Evolutionary conservation across 2,329 filamentous ascomycete species (phyloP).

Genomic region (Falciphora oryzae): DNA sequence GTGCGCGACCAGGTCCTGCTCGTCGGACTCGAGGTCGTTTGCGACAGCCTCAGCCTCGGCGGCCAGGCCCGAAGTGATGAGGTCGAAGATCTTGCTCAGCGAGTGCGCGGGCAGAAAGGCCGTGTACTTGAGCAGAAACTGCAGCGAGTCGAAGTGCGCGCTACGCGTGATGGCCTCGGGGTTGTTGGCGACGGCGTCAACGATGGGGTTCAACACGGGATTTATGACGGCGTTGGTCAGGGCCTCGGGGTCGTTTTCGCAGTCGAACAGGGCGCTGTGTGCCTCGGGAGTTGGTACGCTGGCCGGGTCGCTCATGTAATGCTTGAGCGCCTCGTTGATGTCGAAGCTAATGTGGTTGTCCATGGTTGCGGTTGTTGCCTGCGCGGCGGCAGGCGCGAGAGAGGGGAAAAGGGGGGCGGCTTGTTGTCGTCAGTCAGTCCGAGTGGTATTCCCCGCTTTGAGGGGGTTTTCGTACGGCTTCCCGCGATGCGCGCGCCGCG

Average conservation of each 20-base stretch:
- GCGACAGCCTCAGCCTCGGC: slow-evolving; percentile 81
- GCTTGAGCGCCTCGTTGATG: slow-evolving; percentile 92
- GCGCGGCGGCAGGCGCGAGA: neutral
- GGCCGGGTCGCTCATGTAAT: slow-evolving; percentile 90
- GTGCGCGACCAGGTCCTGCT: slow-evolving; percentile 77
- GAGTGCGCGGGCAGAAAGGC: slow-evolving; percentile 72
- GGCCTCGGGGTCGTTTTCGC: slow-evolving; percentile 84
- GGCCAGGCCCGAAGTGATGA: slow-evolving; percentile 79
- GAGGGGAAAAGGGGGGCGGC: neutral
- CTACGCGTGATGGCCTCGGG: slow-evolving; percentile 80
- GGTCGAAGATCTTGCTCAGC: slow-evolving; percentile 87
- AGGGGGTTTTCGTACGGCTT: neutral
- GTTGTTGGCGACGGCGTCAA: slow-evolving; percentile 86
- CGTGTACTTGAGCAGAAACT: slow-evolving; percentile 92
- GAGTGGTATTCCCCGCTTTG: neutral
- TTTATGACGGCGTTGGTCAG: slow-evolving; percentile 77
- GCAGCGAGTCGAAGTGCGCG: slow-evolving; percentile 82
- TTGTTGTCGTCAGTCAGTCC: neutral
- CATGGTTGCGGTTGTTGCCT: slow-evolving; percentile 35
- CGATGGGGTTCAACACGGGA: slow-evolving; percentile 80
- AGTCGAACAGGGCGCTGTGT: slow-evolving; percentile 75
- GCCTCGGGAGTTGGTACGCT: slow-evolving; percentile 82
- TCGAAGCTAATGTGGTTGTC: slow-evolving; percentile 80
- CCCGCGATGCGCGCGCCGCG: neutral
- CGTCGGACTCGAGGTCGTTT: slow-evolving; percentile 83